Conservation (phyloP, 2,329 filamentous ascomycete genomes). For the Magnaporthiopsis rhizophila region DNA sequence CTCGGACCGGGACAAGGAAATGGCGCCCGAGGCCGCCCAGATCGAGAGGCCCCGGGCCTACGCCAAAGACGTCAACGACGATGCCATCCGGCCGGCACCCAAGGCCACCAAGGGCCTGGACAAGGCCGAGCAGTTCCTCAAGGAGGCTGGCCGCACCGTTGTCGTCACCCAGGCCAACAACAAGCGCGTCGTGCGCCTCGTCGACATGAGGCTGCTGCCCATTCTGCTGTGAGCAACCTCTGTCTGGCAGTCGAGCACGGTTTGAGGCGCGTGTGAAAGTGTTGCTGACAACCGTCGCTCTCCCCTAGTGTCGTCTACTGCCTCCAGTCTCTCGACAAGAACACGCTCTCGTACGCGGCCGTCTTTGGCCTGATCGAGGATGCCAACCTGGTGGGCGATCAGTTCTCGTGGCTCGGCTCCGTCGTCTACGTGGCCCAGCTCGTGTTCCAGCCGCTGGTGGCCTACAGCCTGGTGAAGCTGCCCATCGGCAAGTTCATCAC, state of each 20-base stretch:
- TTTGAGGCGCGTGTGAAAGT: too few species aligned
- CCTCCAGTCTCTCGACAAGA: constrained; percentile 17
- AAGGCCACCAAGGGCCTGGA: constrained; percentile 2
- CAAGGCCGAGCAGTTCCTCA: constrained; percentile 8
- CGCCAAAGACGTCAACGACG: not conserved
- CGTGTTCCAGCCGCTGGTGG: constrained; percentile 16
- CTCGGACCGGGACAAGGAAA: too few species aligned
- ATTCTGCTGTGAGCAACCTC: constrained; percentile 20
- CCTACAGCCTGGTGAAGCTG: constrained; percentile 17
- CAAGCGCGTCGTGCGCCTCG: constrained; percentile 38
- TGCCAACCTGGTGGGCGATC: constrained; percentile 12
- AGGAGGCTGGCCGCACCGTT: constrained; percentile 18
- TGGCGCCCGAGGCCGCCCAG: not conserved
- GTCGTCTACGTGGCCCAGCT: constrained; percentile 29
- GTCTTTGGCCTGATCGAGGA: constrained; percentile 15
- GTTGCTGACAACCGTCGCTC: not conserved
- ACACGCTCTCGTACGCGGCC: constrained; percentile 16
- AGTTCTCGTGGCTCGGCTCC: constrained; percentile 21
- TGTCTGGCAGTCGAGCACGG: too few species aligned
- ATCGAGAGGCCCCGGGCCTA: not conserved
- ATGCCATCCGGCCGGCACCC: not conserved
- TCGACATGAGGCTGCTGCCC: constrained; percentile 42
- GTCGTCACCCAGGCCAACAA: constrained; percentile 45
- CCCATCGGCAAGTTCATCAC: constrained; percentile 20
- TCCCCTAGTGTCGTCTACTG: constrained; percentile 15